Evolutionary conservation across 345 rosid species (phyloP), one percentile per base, ranked within the genome.

Genomic region (Eucalyptus pauciflora): DNA sequence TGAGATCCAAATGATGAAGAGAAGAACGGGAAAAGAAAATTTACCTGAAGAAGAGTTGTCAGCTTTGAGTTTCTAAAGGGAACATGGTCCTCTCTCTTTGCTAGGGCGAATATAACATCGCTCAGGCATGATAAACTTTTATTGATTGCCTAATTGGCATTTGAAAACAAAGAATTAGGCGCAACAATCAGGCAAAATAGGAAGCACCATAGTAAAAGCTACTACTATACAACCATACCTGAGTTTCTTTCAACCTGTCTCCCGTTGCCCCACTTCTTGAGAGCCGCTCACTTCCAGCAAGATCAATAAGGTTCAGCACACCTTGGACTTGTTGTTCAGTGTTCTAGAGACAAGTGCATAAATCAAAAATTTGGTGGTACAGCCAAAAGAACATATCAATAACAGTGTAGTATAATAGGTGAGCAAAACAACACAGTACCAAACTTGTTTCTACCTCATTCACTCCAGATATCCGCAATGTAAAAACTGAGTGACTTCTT

Each of bases 321-420:
- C 99, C 99, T 92, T 98, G 99, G 29, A 97, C 98, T 88, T 97
- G 97, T 90, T 98, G 99, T 85, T 96, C 97, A 54, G 99, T 98
- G 89, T 92, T 93, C 99, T 98, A 88, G 87, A 80, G 76, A 92
- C 85, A 69, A 69, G 88, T 71, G 64, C 25, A 86, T 62, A 89
- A 87, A 87, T 71, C 13, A 71, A 71, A 33, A 71, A 6, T 71
- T 37, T n/a, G 46, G 25, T 10, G 7, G 43, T 71, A 37, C 27
- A 71, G 46, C 81, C 46, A 13, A 90, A 46, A 31, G 85, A 89
- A 67, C 46, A 31, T 85, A 50, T 20, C 51, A 17, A 64, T 86
- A 64, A 79, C 51, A 62, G 60, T 48, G 87, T 89, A 45, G 12
- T 25, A 12, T 13, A 71, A 60, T n/a, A 12, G 13, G 87, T 13